Conservation (phyloP, 192 early-diverging fungal species). For the Radiomyces spectabilis region DNA sequence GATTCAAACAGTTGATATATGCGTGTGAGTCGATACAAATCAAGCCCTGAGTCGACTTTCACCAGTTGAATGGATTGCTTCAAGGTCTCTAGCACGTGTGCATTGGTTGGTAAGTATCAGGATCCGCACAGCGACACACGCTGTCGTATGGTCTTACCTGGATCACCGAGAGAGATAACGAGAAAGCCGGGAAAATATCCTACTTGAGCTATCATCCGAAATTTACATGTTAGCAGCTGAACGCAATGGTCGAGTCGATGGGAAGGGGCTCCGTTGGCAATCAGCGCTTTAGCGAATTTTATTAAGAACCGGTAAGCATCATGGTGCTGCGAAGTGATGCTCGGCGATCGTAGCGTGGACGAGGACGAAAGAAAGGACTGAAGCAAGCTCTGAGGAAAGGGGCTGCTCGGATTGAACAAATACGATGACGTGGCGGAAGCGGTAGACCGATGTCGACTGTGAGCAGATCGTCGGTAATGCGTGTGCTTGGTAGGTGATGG, state of each 20-base stretch:
- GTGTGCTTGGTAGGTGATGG: too few relatives aligned
- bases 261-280: slow-evolving; percentile 4
- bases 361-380: not conserved
- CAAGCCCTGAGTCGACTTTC: slow-evolving; percentile 5
- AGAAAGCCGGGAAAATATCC: slow-evolving; percentile 18
- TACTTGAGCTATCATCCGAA: slow-evolving; percentile 4
- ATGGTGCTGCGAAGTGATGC: not conserved
- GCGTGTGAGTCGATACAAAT: slow-evolving; percentile 3
- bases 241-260: slow-evolving; percentile 15
- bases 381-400: not conserved
- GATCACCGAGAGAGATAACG: slow-evolving; percentile 7
- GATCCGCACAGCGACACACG: too few relatives aligned
- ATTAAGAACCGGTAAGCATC: not conserved
- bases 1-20: slow-evolving; percentile 11
- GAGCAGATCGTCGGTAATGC: too few relatives aligned
- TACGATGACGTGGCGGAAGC: not conserved
- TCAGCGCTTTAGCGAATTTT: slow-evolving; percentile 1
- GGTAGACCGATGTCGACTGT: not conserved
- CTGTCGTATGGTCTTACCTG: slow-evolving; percentile 3
- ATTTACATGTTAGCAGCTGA: slow-evolving; percentile 2
- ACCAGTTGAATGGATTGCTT: slow-evolving; percentile 12
- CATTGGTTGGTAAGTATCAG: too few relatives aligned
- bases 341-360: too few relatives aligned
- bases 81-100: too few relatives aligned
- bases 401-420: not conserved